Percentiles rank a stretch among this genome's conserved stretches.
phyloP scores from a whole-genome alignment of 331 rosid species.

The Telfairia occidentalis region DNA sequence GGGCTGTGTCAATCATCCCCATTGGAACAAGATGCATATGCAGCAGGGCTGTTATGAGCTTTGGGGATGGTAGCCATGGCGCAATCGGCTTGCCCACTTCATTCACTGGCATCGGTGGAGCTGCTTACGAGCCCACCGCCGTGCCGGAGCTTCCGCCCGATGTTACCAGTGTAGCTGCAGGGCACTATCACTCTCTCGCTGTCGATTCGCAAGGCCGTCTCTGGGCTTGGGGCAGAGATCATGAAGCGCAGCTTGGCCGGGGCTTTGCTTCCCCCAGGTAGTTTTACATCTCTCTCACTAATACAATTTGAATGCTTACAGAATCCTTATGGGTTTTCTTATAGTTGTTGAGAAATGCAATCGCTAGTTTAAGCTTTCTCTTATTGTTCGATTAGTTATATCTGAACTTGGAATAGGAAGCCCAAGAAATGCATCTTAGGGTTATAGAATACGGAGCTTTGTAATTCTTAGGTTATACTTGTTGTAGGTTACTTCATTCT shows the following conservation, averaged over 20 bases:
- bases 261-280: slow-evolving; percentile 43
- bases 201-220: slow-evolving; percentile 44
- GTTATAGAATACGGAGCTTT: not conserved
- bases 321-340: not conserved
- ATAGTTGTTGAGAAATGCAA: not conserved
- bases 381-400: not conserved
- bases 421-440: not conserved
- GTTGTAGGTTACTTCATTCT: not conserved
- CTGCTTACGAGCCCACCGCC: slow-evolving; percentile 63
- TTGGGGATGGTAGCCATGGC: slow-evolving; percentile 81
- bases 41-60: slow-evolving; percentile 55
- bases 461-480: not conserved
- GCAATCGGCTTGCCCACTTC: slow-evolving; percentile 69
- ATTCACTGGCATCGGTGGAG: slow-evolving; percentile 35
- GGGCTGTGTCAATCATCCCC: not conserved
- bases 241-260: slow-evolving; percentile 77
- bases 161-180: slow-evolving; percentile 40
- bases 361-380: not conserved
- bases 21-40: slow-evolving; percentile 36
- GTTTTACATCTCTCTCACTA: not conserved
- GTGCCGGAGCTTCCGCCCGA: slow-evolving; percentile 50
- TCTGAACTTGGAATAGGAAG: not conserved
- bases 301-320: not conserved
- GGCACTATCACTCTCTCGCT: slow-evolving; percentile 87
- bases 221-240: slow-evolving; percentile 93